Base-by-base conservation (phyloP, 179 eudicot genomes). In the Vitellaria paradoxa region DNA sequence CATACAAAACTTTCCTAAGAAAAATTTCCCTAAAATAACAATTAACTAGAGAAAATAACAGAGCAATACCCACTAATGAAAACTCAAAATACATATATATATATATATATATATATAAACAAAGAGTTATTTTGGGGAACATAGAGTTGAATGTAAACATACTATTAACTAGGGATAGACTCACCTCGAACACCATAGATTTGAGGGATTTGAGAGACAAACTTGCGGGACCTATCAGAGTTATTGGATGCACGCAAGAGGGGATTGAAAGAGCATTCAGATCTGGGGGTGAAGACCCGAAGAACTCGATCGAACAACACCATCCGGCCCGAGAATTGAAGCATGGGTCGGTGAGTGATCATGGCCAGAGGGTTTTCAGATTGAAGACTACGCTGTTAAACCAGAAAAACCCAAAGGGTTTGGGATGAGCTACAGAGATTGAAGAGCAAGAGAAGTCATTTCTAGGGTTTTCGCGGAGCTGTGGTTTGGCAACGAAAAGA, bases 251-350 rank as follows among this genome's bases (percentile, higher is more conserved):
- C 65, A 62, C 26, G 20, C 7, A n/a, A n/a, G n/a, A 65, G n/a
- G 12, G 52, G 14, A 45, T 9, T 3, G 40, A 61, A 11, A 20
- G 20, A 40, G 68, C 45, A 12, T 17, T 73, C 74, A 15, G 73
- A 76, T 81, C 73, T 55, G 26, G 26, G 68, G 65, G 56, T 11
- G 52, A 72, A 72, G n/a, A 77, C 53, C 63, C 70, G 68, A 71
- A 42, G 13, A 77, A 80, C 73, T n/a, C 74, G 77, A 13, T 68
- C 61, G 24, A 59, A 46, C 11, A 77, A 56, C 65, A 73, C 72
- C 30, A 53, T 40, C 23, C 68, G 65, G 23, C 30, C 21, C 17
- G 71, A 13, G 49, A 64, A 23, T 26, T 81, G 78, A 46, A 77
- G 60, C 46, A 77, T 69, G 24, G 65, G 37, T 40, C 60, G 73